Evolutionary conservation across 2,329 filamentous ascomycete genomes (phyloP), one percentile per base, ranked within the genome.

Genomic region (Colletotrichum sp.): DNA sequence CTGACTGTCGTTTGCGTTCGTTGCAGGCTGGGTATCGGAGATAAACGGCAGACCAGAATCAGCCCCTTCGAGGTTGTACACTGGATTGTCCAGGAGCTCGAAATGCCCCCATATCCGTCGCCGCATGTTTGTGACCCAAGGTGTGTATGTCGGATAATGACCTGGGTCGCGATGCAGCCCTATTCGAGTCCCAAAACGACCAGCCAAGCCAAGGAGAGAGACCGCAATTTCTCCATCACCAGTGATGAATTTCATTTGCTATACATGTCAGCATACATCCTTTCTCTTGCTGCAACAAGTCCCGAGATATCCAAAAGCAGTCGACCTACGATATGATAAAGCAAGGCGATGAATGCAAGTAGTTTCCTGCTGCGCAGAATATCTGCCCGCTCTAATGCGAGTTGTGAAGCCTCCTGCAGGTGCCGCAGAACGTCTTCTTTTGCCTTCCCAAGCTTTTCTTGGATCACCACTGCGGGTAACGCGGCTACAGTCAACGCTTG

Each of bases 1-100:
- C 39, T 79, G 71, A n/a, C 26, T 68, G n/a, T 79, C 77, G 64
- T 79, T 78, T 16, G 75, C 70, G 32, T 79, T 79, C 8, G 64
- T 67, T 6, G 77, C 60, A 3, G 71, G 72, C 36, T 57, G 76
- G 6, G 68, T 74, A 34, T 77, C 76, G 32, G 75, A 72, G 8
- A 77, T 67, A 34, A 72, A 69, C 2, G 77, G 60, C 24, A 79
- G 55, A 15, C 68, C 72, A 16, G 78, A 78, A 21, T 78, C 78
- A 12, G 77, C 77, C 15, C 78, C 77, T 24, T 79, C 78, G 4
- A 69, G 69, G 34, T 79, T 79, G 44, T 77, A 79, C 32, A 59
- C 7, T 8, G 75, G 78, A 24, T 77, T 78, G 60, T 79, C 77
- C 57, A 79, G 44, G 16, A 77, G 36, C n/a, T 78, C 60, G 6